Percentiles rank a stretch among this genome's conserved stretches.
Evolutionary conservation across 108 stramenopile genomes (phyloP).

Genomic region (Fragilaria radians): DNA sequence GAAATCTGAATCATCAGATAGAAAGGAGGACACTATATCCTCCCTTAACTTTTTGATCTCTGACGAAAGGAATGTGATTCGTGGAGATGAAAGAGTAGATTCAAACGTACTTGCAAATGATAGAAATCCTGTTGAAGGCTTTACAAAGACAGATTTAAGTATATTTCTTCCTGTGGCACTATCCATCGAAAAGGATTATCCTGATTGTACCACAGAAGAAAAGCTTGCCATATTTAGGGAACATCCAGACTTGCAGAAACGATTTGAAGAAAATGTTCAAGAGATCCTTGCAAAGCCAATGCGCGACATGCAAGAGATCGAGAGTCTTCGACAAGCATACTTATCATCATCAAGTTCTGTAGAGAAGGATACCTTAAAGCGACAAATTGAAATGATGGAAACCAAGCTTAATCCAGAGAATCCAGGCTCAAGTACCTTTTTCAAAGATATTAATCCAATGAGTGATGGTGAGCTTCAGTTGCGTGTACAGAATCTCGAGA

Average conservation of each 20-base stretch:
- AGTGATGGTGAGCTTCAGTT: slow-evolving; percentile 21
- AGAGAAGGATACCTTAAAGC: slow-evolving; percentile 23
- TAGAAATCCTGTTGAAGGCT: slow-evolving; percentile 19
- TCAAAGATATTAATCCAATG: slow-evolving; percentile 6
- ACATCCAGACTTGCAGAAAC: slow-evolving; percentile 21
- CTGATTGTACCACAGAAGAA: slow-evolving; percentile 14
- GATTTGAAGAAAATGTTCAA: slow-evolving; percentile 30
- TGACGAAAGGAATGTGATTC: not conserved
- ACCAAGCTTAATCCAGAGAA: slow-evolving; percentile 3
- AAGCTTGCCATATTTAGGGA: slow-evolving; percentile 20
- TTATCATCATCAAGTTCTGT: slow-evolving; percentile 16
- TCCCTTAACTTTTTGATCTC: not conserved
- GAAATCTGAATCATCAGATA: slow-evolving; percentile 3
- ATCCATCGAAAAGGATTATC: slow-evolving; percentile 20
- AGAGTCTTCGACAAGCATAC: slow-evolving; percentile 19
- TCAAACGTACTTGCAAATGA: not conserved
- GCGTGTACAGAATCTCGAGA: slow-evolving; percentile 18
- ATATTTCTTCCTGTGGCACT: slow-evolving; percentile 28
- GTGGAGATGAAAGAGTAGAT: not conserved
- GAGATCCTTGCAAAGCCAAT: slow-evolving; percentile 23
- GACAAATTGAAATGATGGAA: slow-evolving; percentile 26
- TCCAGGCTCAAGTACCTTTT: not conserved
- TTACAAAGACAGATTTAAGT: slow-evolving; percentile 28
- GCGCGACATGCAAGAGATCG: slow-evolving; percentile 27
- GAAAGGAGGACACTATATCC: slow-evolving; percentile 1